Evolutionary conservation across 306 rosid species (phyloP).

Genomic region (Amphicarpaea edgeworthii): DNA sequence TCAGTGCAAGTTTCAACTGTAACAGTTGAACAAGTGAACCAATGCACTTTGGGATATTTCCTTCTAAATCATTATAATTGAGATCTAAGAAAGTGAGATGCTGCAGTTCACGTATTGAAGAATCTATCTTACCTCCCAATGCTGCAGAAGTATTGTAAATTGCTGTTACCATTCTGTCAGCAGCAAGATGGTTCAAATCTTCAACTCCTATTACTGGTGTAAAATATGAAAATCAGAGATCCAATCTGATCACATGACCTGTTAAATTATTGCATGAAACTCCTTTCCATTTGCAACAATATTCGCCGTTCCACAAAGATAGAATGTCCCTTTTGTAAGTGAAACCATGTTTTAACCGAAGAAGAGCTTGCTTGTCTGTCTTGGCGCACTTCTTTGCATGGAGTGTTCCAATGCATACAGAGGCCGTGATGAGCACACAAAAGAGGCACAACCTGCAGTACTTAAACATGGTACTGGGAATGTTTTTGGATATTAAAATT

Average conservation of each 20-base stretch:
- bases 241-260: slow-evolving; percentile 19
- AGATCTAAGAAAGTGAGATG: slow-evolving; percentile 7
- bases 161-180: too few relatives aligned
- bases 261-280: slow-evolving; percentile 30
- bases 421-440: background rate
- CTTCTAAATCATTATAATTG: background rate
- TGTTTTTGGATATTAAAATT: too few relatives aligned
- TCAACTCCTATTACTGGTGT: too few relatives aligned
- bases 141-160: too few relatives aligned
- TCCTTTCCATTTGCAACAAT: slow-evolving; percentile 25
- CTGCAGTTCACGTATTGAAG: slow-evolving; percentile 27
- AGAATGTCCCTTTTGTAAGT: background rate
- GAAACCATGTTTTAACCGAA: slow-evolving; percentile 17
- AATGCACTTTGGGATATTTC: slow-evolving; percentile 30
- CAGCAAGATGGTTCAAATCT: too few relatives aligned
- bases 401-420: background rate
- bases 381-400: background rate
- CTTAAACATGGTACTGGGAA: background rate
- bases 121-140: background rate
- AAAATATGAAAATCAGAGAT: background rate
- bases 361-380: slow-evolving; percentile 29
- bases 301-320: slow-evolving; percentile 12
- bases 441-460: background rate
- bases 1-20: background rate
- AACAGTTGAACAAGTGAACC: slow-evolving; percentile 20